Percentiles rank a stretch among this genome's conserved stretches.
Conservation (phyloP, 2,329 filamentous ascomycete genomes). For the Xylariaceae sp. region DNA sequence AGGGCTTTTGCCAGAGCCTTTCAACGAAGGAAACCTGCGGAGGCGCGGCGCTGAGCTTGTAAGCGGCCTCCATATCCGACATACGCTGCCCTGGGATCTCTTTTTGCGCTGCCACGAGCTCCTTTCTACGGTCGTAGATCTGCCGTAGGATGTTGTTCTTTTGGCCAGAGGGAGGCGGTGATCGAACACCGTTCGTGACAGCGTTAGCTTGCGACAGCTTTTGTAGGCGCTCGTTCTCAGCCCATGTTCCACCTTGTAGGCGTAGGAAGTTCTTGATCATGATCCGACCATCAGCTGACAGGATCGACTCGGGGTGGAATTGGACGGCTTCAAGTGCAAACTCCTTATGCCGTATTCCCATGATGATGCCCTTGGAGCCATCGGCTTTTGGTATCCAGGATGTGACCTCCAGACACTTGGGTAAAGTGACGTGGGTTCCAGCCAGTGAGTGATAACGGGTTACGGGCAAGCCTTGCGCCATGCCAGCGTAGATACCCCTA, state of each 20-base stretch:
- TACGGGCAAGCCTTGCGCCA: constrained; percentile 77
- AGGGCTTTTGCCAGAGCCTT: constrained; percentile 75
- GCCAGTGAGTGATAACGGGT: constrained; percentile 96
- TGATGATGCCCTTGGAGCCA: constrained; percentile 80
- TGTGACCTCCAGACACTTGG: constrained; percentile 79
- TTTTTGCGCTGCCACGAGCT: constrained; percentile 75
- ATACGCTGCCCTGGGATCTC: constrained; percentile 78
- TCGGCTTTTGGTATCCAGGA: constrained; percentile 81
- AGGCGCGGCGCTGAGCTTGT: constrained; percentile 78
- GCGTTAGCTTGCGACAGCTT: constrained; percentile 32
- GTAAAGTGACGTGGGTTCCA: constrained; percentile 82
- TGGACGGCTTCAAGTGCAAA: constrained; percentile 92
- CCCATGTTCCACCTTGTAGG: constrained; percentile 89
- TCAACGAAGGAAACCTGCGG: constrained; percentile 77
- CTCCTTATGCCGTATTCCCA: constrained; percentile 93
- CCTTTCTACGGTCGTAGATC: constrained; percentile 80
- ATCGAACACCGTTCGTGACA: constrained; percentile 18
- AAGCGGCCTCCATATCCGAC: constrained; percentile 79
- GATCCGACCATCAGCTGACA: constrained; percentile 79
- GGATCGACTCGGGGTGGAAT: constrained; percentile 95
- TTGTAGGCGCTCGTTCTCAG: constrained; percentile 63
- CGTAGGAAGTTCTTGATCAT: constrained; percentile 93
- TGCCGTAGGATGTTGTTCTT: constrained; percentile 84
- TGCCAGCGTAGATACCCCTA: constrained; percentile 84
- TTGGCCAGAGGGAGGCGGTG: constrained; percentile 39